These are phyloP conservation scores for Sclerotiophoma versabilis DNA, from an alignment of 2,329 filamentous ascomycete species.

Conservation along the genomic window DNA sequence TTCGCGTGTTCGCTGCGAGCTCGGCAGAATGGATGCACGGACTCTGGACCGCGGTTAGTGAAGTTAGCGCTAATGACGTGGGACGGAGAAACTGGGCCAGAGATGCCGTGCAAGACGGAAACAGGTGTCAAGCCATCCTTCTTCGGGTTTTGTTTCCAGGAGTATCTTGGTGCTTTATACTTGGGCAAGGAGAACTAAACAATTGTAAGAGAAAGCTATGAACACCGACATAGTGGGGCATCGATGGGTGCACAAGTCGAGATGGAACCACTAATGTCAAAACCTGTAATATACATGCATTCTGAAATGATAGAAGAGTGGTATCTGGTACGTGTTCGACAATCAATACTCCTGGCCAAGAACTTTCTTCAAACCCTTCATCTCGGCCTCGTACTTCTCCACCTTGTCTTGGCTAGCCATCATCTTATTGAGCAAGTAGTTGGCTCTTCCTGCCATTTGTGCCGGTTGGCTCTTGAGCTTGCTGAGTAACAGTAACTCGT, in stretches of 20 bases:
- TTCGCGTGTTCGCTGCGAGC: conserved; percentile 19
- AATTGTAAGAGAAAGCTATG: neutral
- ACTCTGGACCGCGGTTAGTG: conserved; percentile 11
- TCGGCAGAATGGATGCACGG: conserved; percentile 21
- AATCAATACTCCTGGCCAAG: conserved; percentile 59
- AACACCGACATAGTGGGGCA: neutral
- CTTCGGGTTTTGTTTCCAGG: too few relatives aligned
- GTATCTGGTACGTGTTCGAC: conserved; percentile 7
- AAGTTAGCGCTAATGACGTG: conserved; percentile 22
- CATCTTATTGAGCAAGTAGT: conserved; percentile 78
- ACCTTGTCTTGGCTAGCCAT: conserved; percentile 77
- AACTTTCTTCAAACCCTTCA: conserved; percentile 73
- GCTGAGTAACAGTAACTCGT: conserved; percentile 76
- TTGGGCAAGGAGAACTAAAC: too few relatives aligned
- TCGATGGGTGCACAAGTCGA: neutral
- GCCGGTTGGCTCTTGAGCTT: conserved; percentile 72
- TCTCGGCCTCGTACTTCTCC: conserved; percentile 75
- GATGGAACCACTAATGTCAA: neutral
- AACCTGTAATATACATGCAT: neutral
- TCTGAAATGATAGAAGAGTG: conserved; percentile 1
- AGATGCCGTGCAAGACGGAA: neutral
- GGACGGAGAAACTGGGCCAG: conserved; percentile 15
- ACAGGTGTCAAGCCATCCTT: too few relatives aligned
- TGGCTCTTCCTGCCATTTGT: conserved; percentile 70
- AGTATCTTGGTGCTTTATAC: neutral